phyloP scores from a whole-genome alignment of 2,329 filamentous ascomycete genomes.

The Bipolaris sorokiniana region DNA sequence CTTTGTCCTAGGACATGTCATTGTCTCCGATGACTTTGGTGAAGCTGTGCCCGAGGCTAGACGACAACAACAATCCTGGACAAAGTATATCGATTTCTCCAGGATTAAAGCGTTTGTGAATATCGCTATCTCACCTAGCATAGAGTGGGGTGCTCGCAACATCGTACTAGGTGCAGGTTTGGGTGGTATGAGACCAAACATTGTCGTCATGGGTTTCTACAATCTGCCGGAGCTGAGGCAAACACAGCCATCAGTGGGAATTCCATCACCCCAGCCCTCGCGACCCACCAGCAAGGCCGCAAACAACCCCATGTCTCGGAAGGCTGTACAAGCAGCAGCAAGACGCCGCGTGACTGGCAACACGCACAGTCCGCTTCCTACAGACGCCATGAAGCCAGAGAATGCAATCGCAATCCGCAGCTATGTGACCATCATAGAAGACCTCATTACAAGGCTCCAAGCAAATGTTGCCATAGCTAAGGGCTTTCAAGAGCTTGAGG shows the following conservation, averaged over 20 bases:
- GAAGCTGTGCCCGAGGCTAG: constrained; percentile 80
- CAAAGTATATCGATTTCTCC: constrained; percentile 84
- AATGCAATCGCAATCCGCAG: constrained; percentile 71
- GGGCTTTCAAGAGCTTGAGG: constrained; percentile 77
- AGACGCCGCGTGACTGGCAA: constrained; percentile 57
- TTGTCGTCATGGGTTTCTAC: constrained; percentile 80
- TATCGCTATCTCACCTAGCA: constrained; percentile 78
- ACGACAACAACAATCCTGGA: constrained; percentile 81
- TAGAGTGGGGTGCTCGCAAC: constrained; percentile 86
- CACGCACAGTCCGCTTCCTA: constrained; percentile 67
- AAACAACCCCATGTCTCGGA: constrained; percentile 37
- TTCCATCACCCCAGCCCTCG: constrained; percentile 57
- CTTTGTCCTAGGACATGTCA: constrained; percentile 86
- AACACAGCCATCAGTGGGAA: constrained; percentile 62
- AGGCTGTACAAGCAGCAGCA: constrained; percentile 42
- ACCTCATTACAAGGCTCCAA: constrained; percentile 76
- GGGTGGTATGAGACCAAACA: constrained; percentile 88
- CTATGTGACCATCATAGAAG: constrained; percentile 84
- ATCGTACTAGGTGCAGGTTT: constrained; percentile 80
- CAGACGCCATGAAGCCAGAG: constrained; percentile 72
- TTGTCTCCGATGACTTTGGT: constrained; percentile 82
- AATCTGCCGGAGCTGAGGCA: constrained; percentile 77
- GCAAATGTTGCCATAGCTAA: constrained; percentile 86
- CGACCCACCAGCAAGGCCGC: constrained; percentile 39
- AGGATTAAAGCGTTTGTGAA: constrained; percentile 90